Conservation (phyloP, 148 eudicot species). For the Rhododendron griersonianum region DNA sequence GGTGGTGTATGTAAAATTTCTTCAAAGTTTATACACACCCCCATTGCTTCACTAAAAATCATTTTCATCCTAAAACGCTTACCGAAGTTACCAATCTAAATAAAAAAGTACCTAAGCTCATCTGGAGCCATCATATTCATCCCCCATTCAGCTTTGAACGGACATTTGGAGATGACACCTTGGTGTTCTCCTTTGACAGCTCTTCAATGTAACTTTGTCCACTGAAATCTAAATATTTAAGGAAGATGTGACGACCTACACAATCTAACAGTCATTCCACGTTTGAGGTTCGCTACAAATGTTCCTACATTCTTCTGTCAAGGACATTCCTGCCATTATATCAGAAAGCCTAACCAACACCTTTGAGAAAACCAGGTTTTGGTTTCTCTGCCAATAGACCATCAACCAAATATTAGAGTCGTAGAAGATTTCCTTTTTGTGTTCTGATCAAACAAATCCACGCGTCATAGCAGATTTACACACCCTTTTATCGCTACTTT, state of each 20-base stretch:
- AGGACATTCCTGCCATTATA: neutral
- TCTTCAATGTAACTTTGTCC: neutral
- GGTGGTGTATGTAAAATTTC: neutral
- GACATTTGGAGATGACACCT: neutral
- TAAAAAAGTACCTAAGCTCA: neutral
- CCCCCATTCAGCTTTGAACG: neutral
- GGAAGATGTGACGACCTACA: neutral
- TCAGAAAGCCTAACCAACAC: neutral
- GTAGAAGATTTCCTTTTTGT: neutral
- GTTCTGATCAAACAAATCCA: neutral
- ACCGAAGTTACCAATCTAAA: neutral
- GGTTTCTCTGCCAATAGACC: neutral
- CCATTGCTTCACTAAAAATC: neutral
- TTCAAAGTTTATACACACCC: neutral
- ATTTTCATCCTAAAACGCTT: neutral
- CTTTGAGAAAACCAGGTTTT: neutral
- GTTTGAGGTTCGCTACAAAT: neutral
- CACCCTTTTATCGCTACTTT: neutral
- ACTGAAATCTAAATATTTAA: neutral
- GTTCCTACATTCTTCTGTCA: neutral
- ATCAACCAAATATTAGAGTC: neutral
- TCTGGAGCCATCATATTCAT: too few species aligned
- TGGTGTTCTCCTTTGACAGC: neutral
- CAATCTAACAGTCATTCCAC: neutral
- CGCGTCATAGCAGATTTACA: neutral